A percentile compares a stretch with the other conserved stretches of the same genome.
These are phyloP conservation scores for Cymodocea nodosa DNA, from an alignment of 116 monocot species.

Conservation along the genomic window DNA sequence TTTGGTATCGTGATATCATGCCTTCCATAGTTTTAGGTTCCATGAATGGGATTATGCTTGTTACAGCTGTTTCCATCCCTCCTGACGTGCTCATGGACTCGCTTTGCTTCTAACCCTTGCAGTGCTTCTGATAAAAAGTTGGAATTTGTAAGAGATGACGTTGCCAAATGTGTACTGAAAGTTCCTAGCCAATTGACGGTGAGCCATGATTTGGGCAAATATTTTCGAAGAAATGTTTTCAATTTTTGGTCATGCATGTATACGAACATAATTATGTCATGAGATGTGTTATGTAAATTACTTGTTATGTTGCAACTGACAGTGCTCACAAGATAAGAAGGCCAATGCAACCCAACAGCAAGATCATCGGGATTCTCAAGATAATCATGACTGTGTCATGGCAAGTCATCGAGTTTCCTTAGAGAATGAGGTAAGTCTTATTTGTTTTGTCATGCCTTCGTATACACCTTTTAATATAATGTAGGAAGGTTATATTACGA, in stretches of 20 bases:
- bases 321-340: conserved; percentile 6
- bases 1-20: too few species aligned
- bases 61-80: background rate
- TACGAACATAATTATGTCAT: background rate
- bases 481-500: background rate
- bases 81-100: too few species aligned
- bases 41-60: conserved; percentile 7
- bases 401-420: conserved; percentile 35
- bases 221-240: background rate
- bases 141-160: conserved; percentile 17
- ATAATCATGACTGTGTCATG: conserved; percentile 13
- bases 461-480: background rate
- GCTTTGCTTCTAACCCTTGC: background rate
- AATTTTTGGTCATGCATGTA: background rate
- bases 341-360: conserved; percentile 1
- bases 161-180: conserved; percentile 12
- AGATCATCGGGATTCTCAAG: conserved; percentile 9
- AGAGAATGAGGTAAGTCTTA: conserved; percentile 65
- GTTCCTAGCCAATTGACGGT: conserved; percentile 18
- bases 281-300: background rate
- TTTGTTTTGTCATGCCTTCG: background rate
- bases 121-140: conserved; percentile 50
- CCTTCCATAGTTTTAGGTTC: background rate
- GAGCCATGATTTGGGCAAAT: conserved; percentile 3
- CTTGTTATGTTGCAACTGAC: background rate